These are phyloP conservation scores for Paramecium caudatum DNA, from an alignment of 73 alveolate genomes.

Conservation along the genomic window DNA sequence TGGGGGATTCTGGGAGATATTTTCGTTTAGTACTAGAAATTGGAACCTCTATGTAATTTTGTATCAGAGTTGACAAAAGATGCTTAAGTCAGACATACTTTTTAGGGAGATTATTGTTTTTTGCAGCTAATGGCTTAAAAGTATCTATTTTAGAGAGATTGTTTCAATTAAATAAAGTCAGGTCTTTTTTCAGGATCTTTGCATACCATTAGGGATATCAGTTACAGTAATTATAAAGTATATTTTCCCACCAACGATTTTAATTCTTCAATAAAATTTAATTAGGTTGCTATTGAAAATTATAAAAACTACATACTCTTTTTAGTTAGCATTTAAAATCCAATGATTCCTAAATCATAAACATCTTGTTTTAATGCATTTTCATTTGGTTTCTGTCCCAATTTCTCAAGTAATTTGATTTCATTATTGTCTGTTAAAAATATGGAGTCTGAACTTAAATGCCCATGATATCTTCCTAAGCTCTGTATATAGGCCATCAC, in stretches of 20 bases:
- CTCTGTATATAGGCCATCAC: background rate
- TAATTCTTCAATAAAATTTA: background rate
- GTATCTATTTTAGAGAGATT: no score
- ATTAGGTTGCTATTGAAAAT: background rate
- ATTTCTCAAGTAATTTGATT: background rate
- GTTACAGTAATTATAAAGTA: background rate
- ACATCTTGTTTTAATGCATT: background rate
- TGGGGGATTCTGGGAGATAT: no score
- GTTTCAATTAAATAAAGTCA: background rate
- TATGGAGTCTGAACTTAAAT: background rate
- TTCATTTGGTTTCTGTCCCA: background rate
- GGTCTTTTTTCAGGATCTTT: background rate
- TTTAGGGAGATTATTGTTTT: no score
- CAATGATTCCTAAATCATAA: constrained; percentile 11
- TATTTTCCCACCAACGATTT: background rate
- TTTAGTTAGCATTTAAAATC: background rate
- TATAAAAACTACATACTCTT: background rate
- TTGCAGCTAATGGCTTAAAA: no score
- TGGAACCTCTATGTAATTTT: no score
- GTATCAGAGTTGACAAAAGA: no score
- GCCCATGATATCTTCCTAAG: background rate
- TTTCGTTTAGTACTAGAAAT: no score
- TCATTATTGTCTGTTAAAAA: background rate
- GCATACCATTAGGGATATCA: background rate
- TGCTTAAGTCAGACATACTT: no score